A percentile compares a stretch with the other conserved stretches of the same genome.
phyloP scores from a whole-genome alignment of 2,329 filamentous ascomycete genomes.

The Epichloe scottii region DNA sequence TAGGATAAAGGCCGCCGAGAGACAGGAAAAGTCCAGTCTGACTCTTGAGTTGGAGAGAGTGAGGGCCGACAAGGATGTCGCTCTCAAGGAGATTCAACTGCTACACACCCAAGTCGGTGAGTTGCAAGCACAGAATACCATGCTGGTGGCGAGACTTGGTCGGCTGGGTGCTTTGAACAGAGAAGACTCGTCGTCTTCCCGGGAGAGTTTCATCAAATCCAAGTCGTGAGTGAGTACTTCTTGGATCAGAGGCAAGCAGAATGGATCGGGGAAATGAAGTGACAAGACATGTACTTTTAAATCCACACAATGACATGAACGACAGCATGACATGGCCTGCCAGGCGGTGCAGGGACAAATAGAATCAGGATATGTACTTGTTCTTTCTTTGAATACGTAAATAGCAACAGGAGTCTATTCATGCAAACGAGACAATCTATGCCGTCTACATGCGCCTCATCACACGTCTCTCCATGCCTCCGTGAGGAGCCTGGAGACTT shows the following conservation, averaged over 20 bases:
- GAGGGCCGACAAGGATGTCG: constrained; percentile 38
- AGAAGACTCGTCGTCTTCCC: constrained; percentile 4
- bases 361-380: too few relatives aligned
- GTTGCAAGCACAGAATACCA: constrained; percentile 47
- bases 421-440: too few relatives aligned
- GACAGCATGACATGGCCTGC: neutral
- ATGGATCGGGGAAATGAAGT: too few relatives aligned
- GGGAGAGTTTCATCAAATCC: constrained; percentile 2
- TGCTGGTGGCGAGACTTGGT: constrained; percentile 42
- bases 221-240: constrained; percentile 1
- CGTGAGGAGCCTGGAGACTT: constrained; percentile 18
- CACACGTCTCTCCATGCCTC: constrained; percentile 5
- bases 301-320: neutral
- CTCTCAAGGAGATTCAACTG: constrained; percentile 38
- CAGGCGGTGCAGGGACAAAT: too few relatives aligned
- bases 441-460: neutral
- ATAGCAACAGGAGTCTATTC: too few relatives aligned
- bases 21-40: constrained; percentile 38
- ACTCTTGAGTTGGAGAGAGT: constrained; percentile 39
- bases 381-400: too few relatives aligned
- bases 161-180: constrained; percentile 26
- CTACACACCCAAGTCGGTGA: constrained; percentile 43
- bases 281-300: neutral
- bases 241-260: too few relatives aligned
- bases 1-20: constrained; percentile 37